Percentiles rank a stretch among this genome's conserved stretches.
These are phyloP conservation scores for Closterium sp. DNA, from an alignment of 139 green algal species.

Conservation along the genomic window DNA sequence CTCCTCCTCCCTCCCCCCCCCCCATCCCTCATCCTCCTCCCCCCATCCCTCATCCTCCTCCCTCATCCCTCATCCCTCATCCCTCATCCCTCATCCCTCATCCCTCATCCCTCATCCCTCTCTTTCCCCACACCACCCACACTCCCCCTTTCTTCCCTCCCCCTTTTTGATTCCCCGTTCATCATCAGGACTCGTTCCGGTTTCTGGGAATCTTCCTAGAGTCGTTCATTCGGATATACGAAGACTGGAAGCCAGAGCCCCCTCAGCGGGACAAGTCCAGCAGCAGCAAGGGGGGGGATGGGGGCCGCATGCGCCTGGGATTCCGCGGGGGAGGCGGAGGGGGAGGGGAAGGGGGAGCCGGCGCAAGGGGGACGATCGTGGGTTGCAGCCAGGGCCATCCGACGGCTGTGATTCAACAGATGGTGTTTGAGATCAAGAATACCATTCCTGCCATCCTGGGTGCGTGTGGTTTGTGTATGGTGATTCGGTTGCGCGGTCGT, in stretches of 20 bases:
- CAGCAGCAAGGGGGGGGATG: neutral
- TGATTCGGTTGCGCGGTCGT: too few relatives aligned
- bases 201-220: neutral
- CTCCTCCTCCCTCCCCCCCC: neutral
- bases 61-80: neutral
- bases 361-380: neutral
- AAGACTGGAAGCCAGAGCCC: neutral
- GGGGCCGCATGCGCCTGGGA: neutral
- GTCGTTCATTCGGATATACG: neutral
- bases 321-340: neutral
- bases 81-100: too few relatives aligned
- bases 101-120: neutral
- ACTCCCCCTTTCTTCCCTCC: neutral
- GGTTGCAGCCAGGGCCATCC: neutral
- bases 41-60: too few relatives aligned
- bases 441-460: neutral
- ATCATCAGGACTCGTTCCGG: neutral
- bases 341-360: neutral
- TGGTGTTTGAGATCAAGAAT: neutral
- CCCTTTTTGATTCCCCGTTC: too few relatives aligned
- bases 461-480: neutral
- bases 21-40: too few relatives aligned
- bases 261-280: neutral
- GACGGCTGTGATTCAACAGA: neutral
- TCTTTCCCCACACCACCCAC: neutral